A percentile compares a stretch with the other conserved stretches of the same genome.
Conservation (phyloP, 169 alveolate species). For the Perkinsus chesapeaki region DNA sequence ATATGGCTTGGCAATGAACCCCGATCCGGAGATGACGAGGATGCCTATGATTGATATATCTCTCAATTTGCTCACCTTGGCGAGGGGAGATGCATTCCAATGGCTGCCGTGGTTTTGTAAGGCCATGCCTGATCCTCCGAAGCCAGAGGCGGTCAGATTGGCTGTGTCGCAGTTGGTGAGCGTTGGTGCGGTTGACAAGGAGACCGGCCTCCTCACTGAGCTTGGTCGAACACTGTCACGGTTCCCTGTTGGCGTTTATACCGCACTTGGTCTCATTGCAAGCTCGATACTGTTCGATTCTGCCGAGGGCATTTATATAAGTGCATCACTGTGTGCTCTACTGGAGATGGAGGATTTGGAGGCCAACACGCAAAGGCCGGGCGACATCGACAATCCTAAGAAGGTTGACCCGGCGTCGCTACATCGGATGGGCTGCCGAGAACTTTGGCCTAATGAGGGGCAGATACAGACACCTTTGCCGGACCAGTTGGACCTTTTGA, state of each 20-base stretch:
- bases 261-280: background rate
- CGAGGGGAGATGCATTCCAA: background rate
- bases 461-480: background rate
- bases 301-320: background rate
- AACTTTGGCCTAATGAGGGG: background rate
- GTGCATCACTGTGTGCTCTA: background rate
- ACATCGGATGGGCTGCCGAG: background rate
- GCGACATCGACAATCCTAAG: background rate
- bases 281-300: background rate
- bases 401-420: background rate
- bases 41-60: background rate
- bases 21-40: background rate
- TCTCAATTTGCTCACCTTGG: background rate
- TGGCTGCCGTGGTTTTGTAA: background rate
- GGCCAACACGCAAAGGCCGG: background rate
- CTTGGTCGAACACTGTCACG: background rate
- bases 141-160: background rate
- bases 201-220: background rate
- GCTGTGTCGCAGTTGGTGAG: background rate
- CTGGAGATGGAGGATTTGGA: background rate
- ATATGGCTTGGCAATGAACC: background rate
- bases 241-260: background rate
- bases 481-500: background rate
- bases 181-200: background rate
- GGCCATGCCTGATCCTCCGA: background rate